Evolutionary conservation across 768 basidiomycete species (phyloP).

Genomic region (Termitomyces sp.): DNA sequence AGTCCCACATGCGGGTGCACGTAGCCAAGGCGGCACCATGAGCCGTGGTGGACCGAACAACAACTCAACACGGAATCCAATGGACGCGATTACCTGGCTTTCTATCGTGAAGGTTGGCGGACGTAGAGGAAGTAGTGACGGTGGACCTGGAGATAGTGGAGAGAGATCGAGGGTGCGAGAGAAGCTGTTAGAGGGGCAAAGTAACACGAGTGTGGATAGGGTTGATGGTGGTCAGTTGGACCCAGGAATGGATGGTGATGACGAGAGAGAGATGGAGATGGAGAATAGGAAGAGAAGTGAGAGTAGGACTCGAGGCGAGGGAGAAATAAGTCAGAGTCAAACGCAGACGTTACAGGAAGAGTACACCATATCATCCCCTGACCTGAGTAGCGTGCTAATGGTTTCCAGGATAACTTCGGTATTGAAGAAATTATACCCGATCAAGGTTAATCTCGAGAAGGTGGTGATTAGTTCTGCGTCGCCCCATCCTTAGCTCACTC

Average conservation of each 20-base stretch:
- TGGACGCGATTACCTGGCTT: constrained; percentile 71
- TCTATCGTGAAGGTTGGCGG: constrained; percentile 65
- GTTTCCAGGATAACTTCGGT: constrained; percentile 63
- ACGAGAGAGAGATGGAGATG: constrained; percentile 7
- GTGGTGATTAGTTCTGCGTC: constrained; percentile 26
- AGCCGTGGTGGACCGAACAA: constrained; percentile 45
- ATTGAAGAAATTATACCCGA: constrained; percentile 54
- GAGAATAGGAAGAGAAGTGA: constrained; percentile 39
- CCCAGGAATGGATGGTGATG: constrained; percentile 12
- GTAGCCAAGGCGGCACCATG: constrained; percentile 38
- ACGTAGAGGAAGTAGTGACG: constrained; percentile 49
- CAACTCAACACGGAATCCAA: constrained; percentile 30
- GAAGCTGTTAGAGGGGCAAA: constrained; percentile 33
- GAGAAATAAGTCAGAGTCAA: constrained; percentile 16
- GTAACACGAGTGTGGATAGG: constrained; percentile 14
- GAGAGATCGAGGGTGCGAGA: constrained; percentile 37
- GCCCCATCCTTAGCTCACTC: constrained; percentile 2
- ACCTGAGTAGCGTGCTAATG: neutral
- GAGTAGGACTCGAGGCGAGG: constrained; percentile 32
- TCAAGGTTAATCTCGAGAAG: constrained; percentile 84
- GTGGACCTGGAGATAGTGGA: constrained; percentile 46
- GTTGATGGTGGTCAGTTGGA: constrained; percentile 4
- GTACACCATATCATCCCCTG: constrained; percentile 33
- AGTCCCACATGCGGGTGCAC: constrained; percentile 1
- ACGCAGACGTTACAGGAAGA: constrained; percentile 66